These are phyloP conservation scores for Nigrograna mackinnonii DNA, from an alignment of 2,329 filamentous ascomycete genomes.

Conservation along the genomic window DNA sequence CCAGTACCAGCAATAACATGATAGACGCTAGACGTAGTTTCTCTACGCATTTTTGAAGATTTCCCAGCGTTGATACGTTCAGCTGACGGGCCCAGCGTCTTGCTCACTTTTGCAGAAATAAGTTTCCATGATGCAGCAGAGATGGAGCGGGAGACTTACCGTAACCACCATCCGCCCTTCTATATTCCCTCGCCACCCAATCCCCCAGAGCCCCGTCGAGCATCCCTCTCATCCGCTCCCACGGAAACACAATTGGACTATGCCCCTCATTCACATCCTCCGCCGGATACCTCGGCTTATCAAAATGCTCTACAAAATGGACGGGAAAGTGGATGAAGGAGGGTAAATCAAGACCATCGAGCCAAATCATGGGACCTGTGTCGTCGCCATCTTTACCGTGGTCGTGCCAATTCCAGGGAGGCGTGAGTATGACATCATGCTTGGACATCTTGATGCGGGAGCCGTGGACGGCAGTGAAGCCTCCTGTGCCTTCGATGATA, in stretches of 20 bases:
- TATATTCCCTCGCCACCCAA: constrained; percentile 37
- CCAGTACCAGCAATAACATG: constrained; percentile 57
- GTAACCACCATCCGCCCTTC: constrained; percentile 38
- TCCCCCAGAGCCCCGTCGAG: constrained; percentile 41
- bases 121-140: constrained; percentile 4
- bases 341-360: constrained; percentile 61
- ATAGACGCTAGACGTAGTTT: constrained; percentile 58
- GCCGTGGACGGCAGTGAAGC: constrained; percentile 63
- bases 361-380: constrained; percentile 58
- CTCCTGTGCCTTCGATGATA: constrained; percentile 60
- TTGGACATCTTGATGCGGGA: constrained; percentile 54
- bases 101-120: constrained; percentile 42
- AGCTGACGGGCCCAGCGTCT: constrained; percentile 53
- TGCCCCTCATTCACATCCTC: constrained; percentile 44
- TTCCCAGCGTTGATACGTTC: constrained; percentile 46
- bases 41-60: constrained; percentile 44
- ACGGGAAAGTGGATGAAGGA: constrained; percentile 55
- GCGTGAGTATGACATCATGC: constrained; percentile 62
- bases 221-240: constrained; percentile 48
- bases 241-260: constrained; percentile 54
- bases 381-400: constrained; percentile 64
- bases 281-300: constrained; percentile 54
- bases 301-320: constrained; percentile 59
- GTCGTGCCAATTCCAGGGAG: constrained; percentile 64
- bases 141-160: constrained; percentile 20